phyloP scores from a whole-genome alignment of 805 yeast genomes.

The Monosporozyma aerobia region DNA sequence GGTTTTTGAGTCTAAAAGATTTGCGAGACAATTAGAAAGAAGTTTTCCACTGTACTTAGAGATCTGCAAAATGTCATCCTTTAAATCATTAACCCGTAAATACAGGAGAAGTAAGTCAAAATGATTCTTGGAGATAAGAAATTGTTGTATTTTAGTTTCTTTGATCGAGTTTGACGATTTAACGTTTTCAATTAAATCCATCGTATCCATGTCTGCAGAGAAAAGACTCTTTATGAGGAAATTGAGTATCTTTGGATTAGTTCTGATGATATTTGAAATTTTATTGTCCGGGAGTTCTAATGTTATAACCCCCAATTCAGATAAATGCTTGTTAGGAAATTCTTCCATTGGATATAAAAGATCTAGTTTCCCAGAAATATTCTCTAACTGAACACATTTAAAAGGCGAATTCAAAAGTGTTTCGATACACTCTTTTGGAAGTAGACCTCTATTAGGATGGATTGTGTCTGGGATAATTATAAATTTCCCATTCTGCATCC shows the following conservation, averaged over 20 bases:
- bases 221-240: constrained; percentile 13
- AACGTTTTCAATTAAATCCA: background rate
- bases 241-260: constrained; percentile 15
- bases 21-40: constrained; percentile 6
- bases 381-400: constrained; percentile 24
- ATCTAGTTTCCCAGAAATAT: constrained; percentile 16
- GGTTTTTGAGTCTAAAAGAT: constrained; percentile 3
- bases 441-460: constrained; percentile 29
- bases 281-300: constrained; percentile 11
- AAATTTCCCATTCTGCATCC: constrained; percentile 39
- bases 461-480: constrained; percentile 34
- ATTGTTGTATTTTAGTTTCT: background rate
- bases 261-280: constrained; percentile 7
- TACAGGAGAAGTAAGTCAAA: constrained; percentile 12
- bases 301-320: constrained; percentile 14
- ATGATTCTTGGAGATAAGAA: constrained; percentile 6
- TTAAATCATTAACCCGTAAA: constrained; percentile 8
- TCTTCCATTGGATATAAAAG: constrained; percentile 7
- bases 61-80: constrained; percentile 1
- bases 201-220: background rate
- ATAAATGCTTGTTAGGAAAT: constrained; percentile 26
- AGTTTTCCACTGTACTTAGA: constrained; percentile 11
- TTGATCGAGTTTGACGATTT: background rate
- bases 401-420: constrained; percentile 33
- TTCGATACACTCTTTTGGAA: constrained; percentile 33